Evolutionary conservation across 371 early-diverging fungal species (phyloP), one percentile per base, ranked within the genome.

Genomic region (Circinella umbellata): DNA sequence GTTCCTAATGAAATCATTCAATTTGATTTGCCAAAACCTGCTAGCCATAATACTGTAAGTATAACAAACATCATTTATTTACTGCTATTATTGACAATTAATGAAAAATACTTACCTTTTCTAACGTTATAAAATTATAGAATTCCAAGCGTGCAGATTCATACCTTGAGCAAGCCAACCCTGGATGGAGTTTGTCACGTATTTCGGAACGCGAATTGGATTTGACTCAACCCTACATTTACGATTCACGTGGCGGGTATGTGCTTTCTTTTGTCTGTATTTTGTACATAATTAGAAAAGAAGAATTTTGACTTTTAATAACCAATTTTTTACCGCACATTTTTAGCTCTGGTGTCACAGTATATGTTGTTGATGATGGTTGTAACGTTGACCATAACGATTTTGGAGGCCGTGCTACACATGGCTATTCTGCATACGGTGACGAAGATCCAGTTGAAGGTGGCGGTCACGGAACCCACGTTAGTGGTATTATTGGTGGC

Each of bases 401-500:
- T 57, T 87, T 92, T 65, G 80, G 78, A 65, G 90, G 89, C 9
- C 85, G 89, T 69, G 91, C 91, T 34, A 69, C 59, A 34, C 82
- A 76, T 76, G 90, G 88, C 5, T 86, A 80, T 61, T 84, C 80
- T 64, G 92, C 91, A 36, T 87, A 90, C 66, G 83, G 89, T 17
- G 74, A 87, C 39, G 90, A 34, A 1, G 46, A 60, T 27, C 53
- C 70, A 27, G 14, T 37, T 4, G 70, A 70, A 15, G 70, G 70
- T 36, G 70, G 70, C 37, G 70, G 70, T 20, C 70, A 70, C 67
- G 66, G 64, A 64, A 94, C 96, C 11, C 95, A 95, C 75, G 92
- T 92, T 42, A 88, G 94, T 60, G 93, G 95, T 61, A 91, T 91
- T 37, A 88, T 94, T 69, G 96, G 84, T 46, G 90, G 93, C 37